Percentiles rank a stretch among this genome's conserved stretches.
Conservation (phyloP, 73 alveolate species). For the Paramecium caudatum region DNA sequence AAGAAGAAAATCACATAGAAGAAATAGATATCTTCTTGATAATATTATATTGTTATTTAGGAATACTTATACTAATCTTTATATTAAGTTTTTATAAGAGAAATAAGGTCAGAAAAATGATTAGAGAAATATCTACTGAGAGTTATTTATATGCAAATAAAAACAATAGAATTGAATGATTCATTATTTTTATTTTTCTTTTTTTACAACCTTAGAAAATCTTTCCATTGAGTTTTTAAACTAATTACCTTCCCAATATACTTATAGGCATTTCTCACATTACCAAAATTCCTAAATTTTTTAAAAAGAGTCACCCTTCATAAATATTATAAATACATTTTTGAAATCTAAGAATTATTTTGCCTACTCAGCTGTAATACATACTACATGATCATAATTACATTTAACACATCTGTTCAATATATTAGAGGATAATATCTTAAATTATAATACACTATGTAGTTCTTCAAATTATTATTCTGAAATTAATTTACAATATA, state of each 20-base stretch:
- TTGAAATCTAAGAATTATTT: constrained; percentile 45
- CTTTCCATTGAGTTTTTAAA: neutral
- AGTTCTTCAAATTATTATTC: constrained; percentile 75
- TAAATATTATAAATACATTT: neutral
- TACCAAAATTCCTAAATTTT: neutral
- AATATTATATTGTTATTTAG: neutral
- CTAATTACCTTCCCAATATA: constrained; percentile 65
- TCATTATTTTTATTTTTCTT: neutral
- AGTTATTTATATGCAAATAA: neutral
- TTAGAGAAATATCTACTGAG: no score
- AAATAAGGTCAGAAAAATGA: neutral
- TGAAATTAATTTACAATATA: neutral
- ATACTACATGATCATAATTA: constrained; percentile 33
- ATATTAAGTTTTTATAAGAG: neutral
- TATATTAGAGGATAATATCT: neutral
- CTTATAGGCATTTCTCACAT: constrained; percentile 31
- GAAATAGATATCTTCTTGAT: neutral
- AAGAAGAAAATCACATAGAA: neutral
- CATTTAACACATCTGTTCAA: constrained; percentile 68
- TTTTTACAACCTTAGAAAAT: neutral
- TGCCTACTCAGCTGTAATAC: constrained; percentile 25
- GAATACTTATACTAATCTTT: neutral
- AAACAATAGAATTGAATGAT: neutral
- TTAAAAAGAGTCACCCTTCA: neutral
- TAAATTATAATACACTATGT: constrained; percentile 9